Base-by-base conservation (phyloP, 2,329 filamentous ascomycete species). In the Zelopaecilomyces penicillatus region DNA sequence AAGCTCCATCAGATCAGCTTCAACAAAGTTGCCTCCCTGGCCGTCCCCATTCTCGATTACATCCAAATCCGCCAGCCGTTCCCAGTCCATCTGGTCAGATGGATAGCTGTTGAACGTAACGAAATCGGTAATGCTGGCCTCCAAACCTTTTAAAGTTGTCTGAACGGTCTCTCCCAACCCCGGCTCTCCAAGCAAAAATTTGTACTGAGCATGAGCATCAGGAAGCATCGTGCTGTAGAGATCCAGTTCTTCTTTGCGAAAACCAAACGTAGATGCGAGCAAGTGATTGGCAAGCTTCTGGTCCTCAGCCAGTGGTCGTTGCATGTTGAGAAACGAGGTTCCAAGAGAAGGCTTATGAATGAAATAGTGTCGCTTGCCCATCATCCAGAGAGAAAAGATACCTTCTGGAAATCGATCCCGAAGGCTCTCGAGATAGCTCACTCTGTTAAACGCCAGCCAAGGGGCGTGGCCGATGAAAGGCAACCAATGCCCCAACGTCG, bases 81-180 rank as follows among this genome's bases (percentile, higher is more conserved):
- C 66, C 66, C 66, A 68, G 5, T 62, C 61, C 39, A 54, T 57
- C 47, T 68, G 65, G 38, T 68, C 65, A 4, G 64, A 57, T 1
- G 59, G 53, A 11, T 60, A 62, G 5, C 52, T 52, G 48, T 65
- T 68, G 53, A 68, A 68, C 1, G 65, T 62, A 39, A 68, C 59
- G 3, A 66, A 52, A 38, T 67, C 64, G 1, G 58, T 54, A 7
- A 65, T 57, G 32, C 56, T 54, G 7, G 51, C 49, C n/a, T 57
- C 57, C 1, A 68, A 43, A 19, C 59, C 51, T 5, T 39, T 44
- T 3, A 57, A 30, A 2, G 51, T 51, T 9, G 33, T 45, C 6
- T 50, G 27, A 35, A 51, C 50, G 9, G 53, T 47, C 30, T 65
- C 42, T 5, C 49, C 44, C 5, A 65, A 43, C 6, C 55, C 54